A percentile compares a stretch with the other conserved stretches of the same genome.
These are phyloP conservation scores for Sporothrix protearum DNA, from an alignment of 2,329 filamentous ascomycete genomes.

Conservation along the genomic window DNA sequence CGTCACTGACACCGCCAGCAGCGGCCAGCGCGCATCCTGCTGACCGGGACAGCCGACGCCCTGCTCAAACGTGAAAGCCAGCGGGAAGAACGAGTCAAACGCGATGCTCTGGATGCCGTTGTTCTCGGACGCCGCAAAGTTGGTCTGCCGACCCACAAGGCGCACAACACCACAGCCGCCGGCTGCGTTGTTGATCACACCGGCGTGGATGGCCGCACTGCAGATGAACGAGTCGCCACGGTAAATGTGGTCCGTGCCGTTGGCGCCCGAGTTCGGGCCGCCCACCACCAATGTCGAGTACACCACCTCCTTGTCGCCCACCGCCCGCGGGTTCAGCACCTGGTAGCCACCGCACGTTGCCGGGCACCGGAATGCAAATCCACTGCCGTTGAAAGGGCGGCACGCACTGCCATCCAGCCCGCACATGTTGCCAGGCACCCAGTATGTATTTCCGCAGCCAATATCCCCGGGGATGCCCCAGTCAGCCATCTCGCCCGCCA, in stretches of 20 bases:
- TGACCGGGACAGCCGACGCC: conserved; percentile 63
- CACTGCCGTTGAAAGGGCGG: conserved; percentile 67
- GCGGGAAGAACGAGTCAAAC: conserved; percentile 88
- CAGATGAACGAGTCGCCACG: conserved; percentile 82
- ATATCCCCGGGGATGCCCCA: conserved; percentile 65
- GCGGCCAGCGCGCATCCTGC: conserved; percentile 73
- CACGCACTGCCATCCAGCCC: conserved; percentile 72
- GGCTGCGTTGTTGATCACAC: conserved; percentile 59
- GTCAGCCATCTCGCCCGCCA: conserved; percentile 58
- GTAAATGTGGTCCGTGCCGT: conserved; percentile 57
- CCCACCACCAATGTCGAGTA: conserved; percentile 66
- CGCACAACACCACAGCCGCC: conserved; percentile 72
- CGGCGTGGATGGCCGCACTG: conserved; percentile 70
- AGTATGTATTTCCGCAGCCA: conserved; percentile 66
- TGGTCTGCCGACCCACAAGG: conserved; percentile 58
- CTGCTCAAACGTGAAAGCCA: conserved; percentile 72
- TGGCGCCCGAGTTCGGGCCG: conserved; percentile 50
- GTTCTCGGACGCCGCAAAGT: conserved; percentile 59
- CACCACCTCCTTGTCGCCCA: conserved; percentile 64
- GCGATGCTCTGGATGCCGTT: conserved; percentile 71
- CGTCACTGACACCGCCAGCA: conserved; percentile 74
- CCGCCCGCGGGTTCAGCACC: conserved; percentile 68
- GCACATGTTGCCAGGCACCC: conserved; percentile 67
- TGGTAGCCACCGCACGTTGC: conserved; percentile 65
- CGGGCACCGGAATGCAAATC: conserved; percentile 71